phyloP scores from a whole-genome alignment of 768 basidiomycete species.

The Naematelia encephala region DNA sequence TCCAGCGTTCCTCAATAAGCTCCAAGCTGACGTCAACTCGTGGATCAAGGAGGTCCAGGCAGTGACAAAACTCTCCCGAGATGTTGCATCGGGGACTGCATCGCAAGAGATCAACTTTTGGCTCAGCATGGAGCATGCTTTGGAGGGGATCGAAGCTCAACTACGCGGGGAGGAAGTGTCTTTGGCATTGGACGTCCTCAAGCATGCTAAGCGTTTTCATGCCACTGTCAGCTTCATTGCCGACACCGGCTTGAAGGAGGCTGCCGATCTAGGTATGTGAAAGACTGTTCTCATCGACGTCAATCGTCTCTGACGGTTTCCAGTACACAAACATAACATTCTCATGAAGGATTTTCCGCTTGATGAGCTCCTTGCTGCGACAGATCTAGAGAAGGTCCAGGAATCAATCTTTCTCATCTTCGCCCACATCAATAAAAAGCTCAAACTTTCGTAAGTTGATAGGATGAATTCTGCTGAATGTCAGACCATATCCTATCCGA shows the following conservation, averaged over 20 bases:
- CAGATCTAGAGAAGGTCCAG: conserved; percentile 91
- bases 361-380: conserved; percentile 92
- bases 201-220: conserved; percentile 94
- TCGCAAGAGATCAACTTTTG: conserved; percentile 99
- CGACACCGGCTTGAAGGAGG: conserved; percentile 93
- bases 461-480: neutral
- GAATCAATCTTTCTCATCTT: conserved; percentile 85
- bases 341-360: conserved; percentile 99
- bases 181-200: conserved; percentile 66
- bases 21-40: conserved; percentile 88
- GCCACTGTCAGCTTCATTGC: conserved; percentile 97
- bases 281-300: neutral
- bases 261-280: conserved; percentile 73
- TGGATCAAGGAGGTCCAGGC: conserved; percentile 99
- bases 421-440: conserved; percentile 88
- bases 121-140: conserved; percentile 86
- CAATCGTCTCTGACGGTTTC: too few species aligned
- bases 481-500: conserved; percentile 82
- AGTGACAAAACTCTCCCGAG: conserved; percentile 90
- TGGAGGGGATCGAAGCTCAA: conserved; percentile 90
- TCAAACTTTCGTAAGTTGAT: conserved; percentile 67
- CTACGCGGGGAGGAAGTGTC: conserved; percentile 85
- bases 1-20: conserved; percentile 83
- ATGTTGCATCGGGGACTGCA: conserved; percentile 90
- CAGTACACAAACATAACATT: conserved; percentile 96